Evolutionary conservation across 2,329 filamentous ascomycete species (phyloP).

Genomic region (Penicillium sp.): DNA sequence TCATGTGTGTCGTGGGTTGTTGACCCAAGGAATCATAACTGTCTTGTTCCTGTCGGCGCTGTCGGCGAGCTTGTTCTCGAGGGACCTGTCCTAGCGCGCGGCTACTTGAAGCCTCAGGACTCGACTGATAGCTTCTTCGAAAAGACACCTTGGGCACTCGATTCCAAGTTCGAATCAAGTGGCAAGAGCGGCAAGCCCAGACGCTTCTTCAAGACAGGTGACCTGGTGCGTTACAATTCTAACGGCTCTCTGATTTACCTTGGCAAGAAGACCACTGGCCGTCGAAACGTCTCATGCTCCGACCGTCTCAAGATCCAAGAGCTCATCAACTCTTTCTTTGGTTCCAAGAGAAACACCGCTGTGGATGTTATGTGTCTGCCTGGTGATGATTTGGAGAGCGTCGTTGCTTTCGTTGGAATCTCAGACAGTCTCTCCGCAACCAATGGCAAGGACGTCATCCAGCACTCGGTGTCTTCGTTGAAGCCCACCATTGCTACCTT

Average conservation of each 20-base stretch:
- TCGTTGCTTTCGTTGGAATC: conserved; percentile 22
- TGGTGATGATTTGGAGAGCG: conserved; percentile 1
- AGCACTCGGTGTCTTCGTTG: conserved; percentile 11
- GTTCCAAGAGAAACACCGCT: conserved; percentile 16
- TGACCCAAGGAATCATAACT: conserved; percentile 25
- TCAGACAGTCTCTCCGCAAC: conserved; percentile 2
- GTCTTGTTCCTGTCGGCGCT: conserved; percentile 33
- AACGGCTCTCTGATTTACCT: conserved; percentile 33
- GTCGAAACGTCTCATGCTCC: background rate
- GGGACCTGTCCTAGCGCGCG: conserved; percentile 39
- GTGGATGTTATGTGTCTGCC: conserved; percentile 14
- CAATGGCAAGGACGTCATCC: conserved; percentile 6
- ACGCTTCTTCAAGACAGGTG: conserved; percentile 35
- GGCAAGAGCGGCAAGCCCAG: background rate
- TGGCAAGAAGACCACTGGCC: conserved; percentile 25
- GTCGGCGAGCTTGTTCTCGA: conserved; percentile 34
- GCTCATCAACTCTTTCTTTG: conserved; percentile 9
- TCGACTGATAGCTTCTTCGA: conserved; percentile 50
- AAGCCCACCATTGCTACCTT: conserved; percentile 13
- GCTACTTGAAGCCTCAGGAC: conserved; percentile 46
- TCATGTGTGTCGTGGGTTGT: conserved; percentile 34
- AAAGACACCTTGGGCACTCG: conserved; percentile 25
- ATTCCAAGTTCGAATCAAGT: background rate
- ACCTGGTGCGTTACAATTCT: conserved; percentile 36
- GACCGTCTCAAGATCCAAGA: conserved; percentile 13